phyloP scores from a whole-genome alignment of 192 early-diverging fungal genomes.

The Dissophora globulifera region DNA sequence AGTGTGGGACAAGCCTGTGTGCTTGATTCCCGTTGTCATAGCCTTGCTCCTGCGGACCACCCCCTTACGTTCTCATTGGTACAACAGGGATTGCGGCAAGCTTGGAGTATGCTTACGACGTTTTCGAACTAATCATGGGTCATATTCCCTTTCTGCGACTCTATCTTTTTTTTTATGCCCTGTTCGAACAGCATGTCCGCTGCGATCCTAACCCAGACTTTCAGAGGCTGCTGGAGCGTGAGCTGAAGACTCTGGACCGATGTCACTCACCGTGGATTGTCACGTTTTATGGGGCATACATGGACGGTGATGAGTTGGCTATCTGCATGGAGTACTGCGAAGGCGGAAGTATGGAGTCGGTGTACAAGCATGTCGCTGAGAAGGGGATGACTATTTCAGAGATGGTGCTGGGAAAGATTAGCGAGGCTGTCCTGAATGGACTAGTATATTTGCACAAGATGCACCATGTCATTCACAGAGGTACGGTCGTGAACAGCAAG shows the following conservation, averaged over 20 bases:
- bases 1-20: not conserved
- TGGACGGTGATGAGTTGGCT: constrained; percentile 85
- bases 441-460: constrained; percentile 89
- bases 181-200: constrained; percentile 26
- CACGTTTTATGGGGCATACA: constrained; percentile 93
- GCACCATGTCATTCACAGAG: constrained; percentile 91
- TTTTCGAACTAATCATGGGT: not conserved
- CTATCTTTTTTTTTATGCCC: constrained; percentile 9
- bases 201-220: constrained; percentile 62
- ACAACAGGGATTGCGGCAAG: not conserved
- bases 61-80: constrained; percentile 14
- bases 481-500: too few species aligned
- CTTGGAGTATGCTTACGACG: not conserved
- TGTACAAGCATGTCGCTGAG: constrained; percentile 83
- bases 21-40: constrained; percentile 1
- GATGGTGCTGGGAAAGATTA: constrained; percentile 87
- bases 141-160: not conserved
- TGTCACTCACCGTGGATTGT: constrained; percentile 96
- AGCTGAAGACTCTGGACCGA: constrained; percentile 87
- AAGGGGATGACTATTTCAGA: constrained; percentile 85
- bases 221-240: constrained; percentile 87
- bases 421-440: constrained; percentile 88
- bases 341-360: constrained; percentile 90
- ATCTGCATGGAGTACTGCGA: constrained; percentile 99
- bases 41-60: not conserved